Conservation (phyloP, 2,329 filamentous ascomycete species). For the Aspergillus novoparasiticus region DNA sequence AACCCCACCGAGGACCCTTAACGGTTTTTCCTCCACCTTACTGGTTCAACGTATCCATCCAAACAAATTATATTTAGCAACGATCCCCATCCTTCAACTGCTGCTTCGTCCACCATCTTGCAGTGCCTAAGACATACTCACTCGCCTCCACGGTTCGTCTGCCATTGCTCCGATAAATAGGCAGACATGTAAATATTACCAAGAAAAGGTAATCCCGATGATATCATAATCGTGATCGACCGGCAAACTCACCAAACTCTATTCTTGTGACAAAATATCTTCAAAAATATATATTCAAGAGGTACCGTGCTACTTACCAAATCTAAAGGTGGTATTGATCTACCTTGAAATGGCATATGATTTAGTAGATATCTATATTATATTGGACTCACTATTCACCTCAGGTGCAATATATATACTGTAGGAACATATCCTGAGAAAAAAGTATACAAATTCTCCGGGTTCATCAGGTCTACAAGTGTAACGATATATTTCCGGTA, state of each 20-base stretch:
- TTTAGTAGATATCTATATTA: neutral
- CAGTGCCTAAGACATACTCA: neutral
- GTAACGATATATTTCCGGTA: too few species aligned
- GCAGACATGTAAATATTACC: neutral
- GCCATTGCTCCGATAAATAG: neutral
- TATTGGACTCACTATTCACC: neutral
- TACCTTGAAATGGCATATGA: neutral
- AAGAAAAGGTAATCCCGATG: neutral
- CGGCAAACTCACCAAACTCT: neutral
- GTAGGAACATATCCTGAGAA: too few species aligned
- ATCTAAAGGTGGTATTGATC: too few species aligned
- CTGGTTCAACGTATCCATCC: neutral
- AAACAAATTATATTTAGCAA: constrained; percentile 3
- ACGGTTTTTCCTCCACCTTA: neutral
- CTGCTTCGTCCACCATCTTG: neutral
- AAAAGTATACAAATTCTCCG: too few species aligned
- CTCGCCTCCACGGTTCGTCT: neutral
- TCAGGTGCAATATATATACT: too few species aligned
- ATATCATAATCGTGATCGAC: neutral
- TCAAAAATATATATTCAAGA: neutral
- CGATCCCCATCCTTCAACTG: neutral
- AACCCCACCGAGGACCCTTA: constrained; percentile 1
- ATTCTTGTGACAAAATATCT: neutral
- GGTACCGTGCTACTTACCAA: neutral
- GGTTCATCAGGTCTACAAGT: too few species aligned